Conservation (phyloP, 2,329 filamentous ascomycete genomes). For the Spiromastix sp. region DNA sequence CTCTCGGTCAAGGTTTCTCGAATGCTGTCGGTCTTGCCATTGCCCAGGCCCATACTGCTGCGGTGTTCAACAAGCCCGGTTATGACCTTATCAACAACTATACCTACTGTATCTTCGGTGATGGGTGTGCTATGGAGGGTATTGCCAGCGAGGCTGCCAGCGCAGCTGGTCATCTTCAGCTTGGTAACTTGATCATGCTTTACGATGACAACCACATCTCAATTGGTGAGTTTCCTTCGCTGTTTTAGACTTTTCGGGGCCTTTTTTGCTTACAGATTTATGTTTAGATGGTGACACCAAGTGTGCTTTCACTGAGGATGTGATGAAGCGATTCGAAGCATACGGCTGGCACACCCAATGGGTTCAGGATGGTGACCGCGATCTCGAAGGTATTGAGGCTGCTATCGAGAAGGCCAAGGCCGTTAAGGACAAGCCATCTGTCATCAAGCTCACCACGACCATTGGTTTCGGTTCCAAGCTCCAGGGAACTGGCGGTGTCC, state of each 20-base stretch:
- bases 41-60: slow-evolving; percentile 83
- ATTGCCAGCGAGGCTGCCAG: slow-evolving; percentile 87
- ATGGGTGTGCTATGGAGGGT: slow-evolving; percentile 98
- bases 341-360: slow-evolving; percentile 90
- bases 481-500: slow-evolving; percentile 88
- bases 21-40: slow-evolving; percentile 98
- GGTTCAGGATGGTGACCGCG: slow-evolving; percentile 80
- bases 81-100: slow-evolving; percentile 91
- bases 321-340: slow-evolving; percentile 84
- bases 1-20: slow-evolving; percentile 91
- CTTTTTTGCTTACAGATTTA: slow-evolving; percentile 7
- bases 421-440: slow-evolving; percentile 89
- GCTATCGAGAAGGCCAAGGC: slow-evolving; percentile 77
- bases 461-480: slow-evolving; percentile 93
- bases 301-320: slow-evolving; percentile 93
- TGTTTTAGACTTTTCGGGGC: slow-evolving; percentile 33
- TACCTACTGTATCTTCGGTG: slow-evolving; percentile 93
- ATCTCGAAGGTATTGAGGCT: slow-evolving; percentile 77
- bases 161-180: slow-evolving; percentile 87
- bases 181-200: slow-evolving; percentile 93
- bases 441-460: slow-evolving; percentile 95
- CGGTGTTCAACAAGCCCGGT: slow-evolving; percentile 91
- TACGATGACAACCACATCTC: slow-evolving; percentile 99
- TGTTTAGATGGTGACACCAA: slow-evolving; percentile 80
- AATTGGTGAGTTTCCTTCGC: slow-evolving; percentile 43